A percentile compares a stretch with the other conserved stretches of the same genome.
phyloP scores from a whole-genome alignment of 202 grass and related monocot genomes.

The Alloteropsis angusta region DNA sequence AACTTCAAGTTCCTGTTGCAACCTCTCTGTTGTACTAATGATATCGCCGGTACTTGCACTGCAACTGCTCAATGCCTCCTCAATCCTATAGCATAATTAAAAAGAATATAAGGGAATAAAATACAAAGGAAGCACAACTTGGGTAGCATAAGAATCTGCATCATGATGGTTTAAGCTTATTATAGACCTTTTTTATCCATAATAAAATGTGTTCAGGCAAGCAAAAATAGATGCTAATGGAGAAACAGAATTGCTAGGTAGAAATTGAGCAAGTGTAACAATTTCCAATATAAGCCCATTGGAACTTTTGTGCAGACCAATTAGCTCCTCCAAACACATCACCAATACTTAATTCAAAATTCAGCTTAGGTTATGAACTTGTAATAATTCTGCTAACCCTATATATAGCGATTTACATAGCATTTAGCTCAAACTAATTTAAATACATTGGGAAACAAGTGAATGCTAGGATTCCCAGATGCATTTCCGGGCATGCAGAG shows the following conservation, averaged over 20 bases:
- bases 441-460: neutral
- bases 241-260: neutral
- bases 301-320: neutral
- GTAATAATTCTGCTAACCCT: neutral
- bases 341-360: neutral
- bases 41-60: conserved; percentile 90
- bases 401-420: neutral
- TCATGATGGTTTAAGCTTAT: neutral
- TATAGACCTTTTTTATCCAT: neutral
- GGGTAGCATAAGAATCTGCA: neutral
- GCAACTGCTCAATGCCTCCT: conserved; percentile 76
- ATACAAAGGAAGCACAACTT: neutral
- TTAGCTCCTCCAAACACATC: neutral
- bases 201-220: neutral
- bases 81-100: conserved; percentile 59
- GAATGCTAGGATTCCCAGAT: neutral
- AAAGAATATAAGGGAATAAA: conserved; percentile 7
- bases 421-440: neutral
- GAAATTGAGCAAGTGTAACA: neutral
- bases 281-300: neutral
- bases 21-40: conserved; percentile 89
- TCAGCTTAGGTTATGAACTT: neutral
- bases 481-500: conserved; percentile 9
- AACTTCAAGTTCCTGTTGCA: conserved; percentile 93
- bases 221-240: neutral